Percentiles rank a stretch among this genome's conserved stretches.
Conservation (phyloP, 805 yeast species). For the Saccharomycopsis sp. region DNA sequence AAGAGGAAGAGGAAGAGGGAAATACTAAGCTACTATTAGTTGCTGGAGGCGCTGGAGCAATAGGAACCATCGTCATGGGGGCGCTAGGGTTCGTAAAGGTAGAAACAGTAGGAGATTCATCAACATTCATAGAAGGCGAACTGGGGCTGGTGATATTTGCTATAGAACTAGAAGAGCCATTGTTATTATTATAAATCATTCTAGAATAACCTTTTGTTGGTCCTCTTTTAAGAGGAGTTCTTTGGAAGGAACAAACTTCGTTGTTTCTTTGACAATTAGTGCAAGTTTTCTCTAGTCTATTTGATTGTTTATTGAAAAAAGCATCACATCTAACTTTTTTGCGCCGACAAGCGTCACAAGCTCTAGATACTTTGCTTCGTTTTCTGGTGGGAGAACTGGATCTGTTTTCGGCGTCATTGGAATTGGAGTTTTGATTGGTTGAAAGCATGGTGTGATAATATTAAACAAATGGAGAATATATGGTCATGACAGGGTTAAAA, state of each 20-base stretch:
- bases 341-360: conserved; percentile 72
- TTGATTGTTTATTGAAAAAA: conserved; percentile 33
- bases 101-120: not conserved
- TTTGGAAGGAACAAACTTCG: conserved; percentile 55
- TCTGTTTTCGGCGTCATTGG: too few species aligned
- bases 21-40: too few species aligned
- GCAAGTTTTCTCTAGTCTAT: conserved; percentile 42
- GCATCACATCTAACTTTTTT: conserved; percentile 69
- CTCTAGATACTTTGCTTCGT: conserved; percentile 65
- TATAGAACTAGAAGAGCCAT: too few species aligned
- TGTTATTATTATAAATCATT: conserved; percentile 5
- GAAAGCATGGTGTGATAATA: too few species aligned
- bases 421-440: too few species aligned
- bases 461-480: too few species aligned
- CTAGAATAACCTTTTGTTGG: conserved; percentile 65
- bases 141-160: not conserved
- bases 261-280: conserved; percentile 50
- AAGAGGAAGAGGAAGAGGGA: too few species aligned
- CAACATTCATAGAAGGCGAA: not conserved
- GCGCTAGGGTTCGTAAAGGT: too few species aligned
- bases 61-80: too few species aligned
- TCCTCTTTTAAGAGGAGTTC: conserved; percentile 69
- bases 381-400: conserved; percentile 29
- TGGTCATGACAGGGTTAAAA: too few species aligned
- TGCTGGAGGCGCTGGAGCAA: too few species aligned